Percentiles rank a stretch among this genome's conserved stretches.
Evolutionary conservation across 768 basidiomycete genomes (phyloP).

Genomic region (Tricholoma terreum): DNA sequence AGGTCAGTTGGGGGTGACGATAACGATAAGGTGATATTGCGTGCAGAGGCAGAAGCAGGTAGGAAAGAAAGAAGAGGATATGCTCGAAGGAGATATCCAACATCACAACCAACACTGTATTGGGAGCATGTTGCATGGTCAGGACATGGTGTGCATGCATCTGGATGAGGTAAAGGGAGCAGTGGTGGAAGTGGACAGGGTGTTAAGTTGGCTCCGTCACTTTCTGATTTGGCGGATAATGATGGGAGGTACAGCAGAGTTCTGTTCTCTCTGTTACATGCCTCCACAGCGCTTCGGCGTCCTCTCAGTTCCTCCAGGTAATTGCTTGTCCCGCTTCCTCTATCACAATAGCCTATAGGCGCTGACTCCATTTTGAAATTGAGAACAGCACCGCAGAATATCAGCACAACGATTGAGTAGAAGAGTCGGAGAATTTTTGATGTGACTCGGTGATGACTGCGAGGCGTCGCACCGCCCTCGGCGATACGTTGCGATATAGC

Average conservation of each 20-base stretch:
- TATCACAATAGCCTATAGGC: conserved; percentile 74
- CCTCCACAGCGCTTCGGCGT: conserved; percentile 43
- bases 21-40: conserved; percentile 36
- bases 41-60: conserved; percentile 34
- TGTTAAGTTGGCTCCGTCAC: conserved; percentile 24
- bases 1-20: conserved; percentile 38
- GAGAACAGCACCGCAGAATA: conserved; percentile 31
- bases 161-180: conserved; percentile 54
- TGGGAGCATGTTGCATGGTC: conserved; percentile 62
- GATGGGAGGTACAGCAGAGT: conserved; percentile 38
- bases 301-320: conserved; percentile 48
- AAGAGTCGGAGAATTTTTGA: conserved; percentile 43
- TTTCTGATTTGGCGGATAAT: conserved; percentile 11
- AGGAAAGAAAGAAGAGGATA: conserved; percentile 56
- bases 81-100: conserved; percentile 62
- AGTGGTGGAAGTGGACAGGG: conserved; percentile 55
- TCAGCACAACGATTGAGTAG: conserved; percentile 32
- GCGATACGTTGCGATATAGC: conserved; percentile 38
- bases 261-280: conserved; percentile 56
- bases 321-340: conserved; percentile 56
- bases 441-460: conserved; percentile 14
- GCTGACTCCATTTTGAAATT: conserved; percentile 68
- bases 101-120: conserved; percentile 60
- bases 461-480: conserved; percentile 25
- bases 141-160: conserved; percentile 70